Percentiles rank a stretch among this genome's conserved stretches.
These are phyloP conservation scores for Rhododendron mucronatum DNA, from an alignment of 148 eudicot species.

Conservation along the genomic window DNA sequence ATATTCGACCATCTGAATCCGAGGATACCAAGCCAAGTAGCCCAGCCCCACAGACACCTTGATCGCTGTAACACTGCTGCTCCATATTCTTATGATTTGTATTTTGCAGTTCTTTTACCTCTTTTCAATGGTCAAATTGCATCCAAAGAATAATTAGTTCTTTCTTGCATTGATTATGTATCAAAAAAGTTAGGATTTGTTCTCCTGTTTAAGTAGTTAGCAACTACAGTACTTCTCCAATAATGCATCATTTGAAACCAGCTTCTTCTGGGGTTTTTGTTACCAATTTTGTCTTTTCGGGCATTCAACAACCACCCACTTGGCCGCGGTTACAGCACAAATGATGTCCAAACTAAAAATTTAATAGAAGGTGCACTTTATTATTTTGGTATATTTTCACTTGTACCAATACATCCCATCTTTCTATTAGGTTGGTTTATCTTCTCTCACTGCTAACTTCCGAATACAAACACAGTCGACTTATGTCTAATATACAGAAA, in stretches of 20 bases:
- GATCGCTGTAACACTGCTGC: not conserved
- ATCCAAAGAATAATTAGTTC: not conserved
- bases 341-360: not conserved
- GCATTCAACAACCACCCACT: not conserved
- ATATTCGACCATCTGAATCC: conserved; percentile 52
- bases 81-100: not conserved
- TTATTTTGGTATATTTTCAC: not conserved
- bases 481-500: not conserved
- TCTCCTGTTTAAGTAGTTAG: not conserved
- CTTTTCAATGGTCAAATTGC: not conserved
- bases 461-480: not conserved
- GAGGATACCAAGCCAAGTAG: conserved; percentile 47
- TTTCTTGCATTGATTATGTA: not conserved
- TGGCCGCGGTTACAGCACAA: not conserved
- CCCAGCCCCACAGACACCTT: conserved; percentile 33
- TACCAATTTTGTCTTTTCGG: not conserved
- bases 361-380: not conserved
- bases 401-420: not conserved
- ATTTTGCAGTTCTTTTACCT: not conserved
- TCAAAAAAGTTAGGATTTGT: not conserved
- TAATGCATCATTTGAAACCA: not conserved
- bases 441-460: not conserved
- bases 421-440: not conserved
- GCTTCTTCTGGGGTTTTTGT: not conserved
- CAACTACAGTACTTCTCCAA: not conserved